Evolutionary conservation across 2,329 filamentous ascomycete genomes (phyloP).

Genomic region (Pseudogymnoascus verrucosus): DNA sequence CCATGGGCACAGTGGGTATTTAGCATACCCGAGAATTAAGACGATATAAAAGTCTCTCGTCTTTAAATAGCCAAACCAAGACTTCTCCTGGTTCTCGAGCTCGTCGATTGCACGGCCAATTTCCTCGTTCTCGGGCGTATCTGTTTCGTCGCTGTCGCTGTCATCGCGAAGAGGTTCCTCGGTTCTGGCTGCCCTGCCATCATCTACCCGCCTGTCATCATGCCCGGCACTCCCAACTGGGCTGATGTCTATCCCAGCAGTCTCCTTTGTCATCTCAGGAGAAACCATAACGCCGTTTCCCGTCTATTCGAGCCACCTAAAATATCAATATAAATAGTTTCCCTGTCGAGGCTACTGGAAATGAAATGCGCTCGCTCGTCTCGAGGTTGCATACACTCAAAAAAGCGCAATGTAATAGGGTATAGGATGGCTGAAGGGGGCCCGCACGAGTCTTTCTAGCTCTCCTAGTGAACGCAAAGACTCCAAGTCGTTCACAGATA

Average conservation of each 20-base stretch:
- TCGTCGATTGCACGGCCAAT: slow-evolving; percentile 44
- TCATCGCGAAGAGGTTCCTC: slow-evolving; percentile 18
- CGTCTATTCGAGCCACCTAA: neutral
- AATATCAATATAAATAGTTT: neutral
- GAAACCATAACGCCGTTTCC: slow-evolving; percentile 1
- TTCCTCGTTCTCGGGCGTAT: neutral
- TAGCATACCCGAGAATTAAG: slow-evolving; percentile 59
- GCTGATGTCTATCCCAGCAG: neutral
- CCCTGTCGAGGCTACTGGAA: neutral
- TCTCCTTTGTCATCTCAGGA: neutral
- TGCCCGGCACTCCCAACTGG: neutral
- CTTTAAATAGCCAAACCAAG: slow-evolving; percentile 67
- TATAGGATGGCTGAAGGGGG: neutral
- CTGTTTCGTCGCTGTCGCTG: slow-evolving; percentile 9
- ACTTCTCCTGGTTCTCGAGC: slow-evolving; percentile 45
- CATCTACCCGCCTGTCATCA: slow-evolving; percentile 2
- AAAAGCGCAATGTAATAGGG: neutral
- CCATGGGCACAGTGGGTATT: slow-evolving; percentile 14
- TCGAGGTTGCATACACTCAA: neutral
- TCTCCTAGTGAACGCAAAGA: slow-evolving; percentile 57
- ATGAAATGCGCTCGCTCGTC: neutral
- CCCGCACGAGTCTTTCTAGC: slow-evolving; percentile 46
- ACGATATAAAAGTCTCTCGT: slow-evolving; percentile 86
- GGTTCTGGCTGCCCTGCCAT: slow-evolving; percentile 23
- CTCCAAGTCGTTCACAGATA: slow-evolving; percentile 53